These are phyloP conservation scores for Oenanthe sinensis DNA, from an alignment of 129 eudicot species.

Conservation along the genomic window DNA sequence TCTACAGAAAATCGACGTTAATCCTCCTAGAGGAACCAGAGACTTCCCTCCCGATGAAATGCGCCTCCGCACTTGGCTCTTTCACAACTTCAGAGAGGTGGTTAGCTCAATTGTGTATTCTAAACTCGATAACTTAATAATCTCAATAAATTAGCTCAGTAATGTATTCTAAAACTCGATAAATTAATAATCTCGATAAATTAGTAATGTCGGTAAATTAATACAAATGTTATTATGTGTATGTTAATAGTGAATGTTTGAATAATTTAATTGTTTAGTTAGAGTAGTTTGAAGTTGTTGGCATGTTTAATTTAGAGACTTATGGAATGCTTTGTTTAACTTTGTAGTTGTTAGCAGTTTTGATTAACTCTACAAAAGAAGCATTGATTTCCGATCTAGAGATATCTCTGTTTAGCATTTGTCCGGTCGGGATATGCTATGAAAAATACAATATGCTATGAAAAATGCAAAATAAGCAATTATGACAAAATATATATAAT, in stretches of 20 bases:
- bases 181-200: too few species aligned
- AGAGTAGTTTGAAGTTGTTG: too few species aligned
- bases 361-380: too few species aligned
- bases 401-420: background rate
- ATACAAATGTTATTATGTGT: too few species aligned
- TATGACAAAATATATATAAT: background rate
- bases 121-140: background rate
- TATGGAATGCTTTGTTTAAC: background rate
- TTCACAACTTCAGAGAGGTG: constrained; percentile 73
- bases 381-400: too few species aligned
- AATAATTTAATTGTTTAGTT: too few species aligned
- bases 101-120: background rate
- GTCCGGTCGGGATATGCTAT: background rate
- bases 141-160: too few species aligned
- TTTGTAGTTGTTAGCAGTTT: too few species aligned
- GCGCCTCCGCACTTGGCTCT: constrained; percentile 92
- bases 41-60: constrained; percentile 98
- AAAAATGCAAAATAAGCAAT: background rate
- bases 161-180: background rate
- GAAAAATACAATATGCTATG: background rate
- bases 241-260: too few species aligned
- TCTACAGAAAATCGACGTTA: constrained; percentile 59
- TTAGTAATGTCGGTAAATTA: too few species aligned
- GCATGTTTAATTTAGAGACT: background rate
- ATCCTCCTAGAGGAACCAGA: constrained; percentile 96